Evolutionary conservation across 345 rosid genomes (phyloP).

Genomic region (Linum lewisii): DNA sequence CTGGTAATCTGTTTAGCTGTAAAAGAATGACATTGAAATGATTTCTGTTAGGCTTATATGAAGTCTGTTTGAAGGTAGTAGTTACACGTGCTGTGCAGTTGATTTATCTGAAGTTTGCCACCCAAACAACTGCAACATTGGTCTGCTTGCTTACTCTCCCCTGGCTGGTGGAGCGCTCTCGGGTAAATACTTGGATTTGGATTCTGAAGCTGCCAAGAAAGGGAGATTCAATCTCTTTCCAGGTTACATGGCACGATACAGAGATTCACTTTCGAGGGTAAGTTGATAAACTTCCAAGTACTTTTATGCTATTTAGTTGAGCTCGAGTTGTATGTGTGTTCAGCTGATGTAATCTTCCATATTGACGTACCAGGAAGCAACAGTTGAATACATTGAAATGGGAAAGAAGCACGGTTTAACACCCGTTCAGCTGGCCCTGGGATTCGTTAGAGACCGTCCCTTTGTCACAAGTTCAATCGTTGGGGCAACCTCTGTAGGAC

Average conservation of each 20-base stretch:
- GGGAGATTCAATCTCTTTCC: slow-evolving; percentile 81
- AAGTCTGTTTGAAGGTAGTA: too few relatives aligned
- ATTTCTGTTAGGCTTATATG: too few relatives aligned
- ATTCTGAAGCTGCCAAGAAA: slow-evolving; percentile 57
- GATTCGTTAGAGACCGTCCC: slow-evolving; percentile 67
- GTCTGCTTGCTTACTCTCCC: slow-evolving; percentile 80
- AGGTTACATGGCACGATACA: slow-evolving; percentile 83
- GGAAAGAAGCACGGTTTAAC: slow-evolving; percentile 67
- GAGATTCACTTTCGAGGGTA: slow-evolving; percentile 58
- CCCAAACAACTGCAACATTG: slow-evolving; percentile 74
- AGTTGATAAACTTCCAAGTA: slow-evolving; percentile 4
- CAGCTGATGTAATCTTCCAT: background rate
- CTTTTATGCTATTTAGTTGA: background rate
- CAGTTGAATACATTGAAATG: slow-evolving; percentile 46
- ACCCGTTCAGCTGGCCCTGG: slow-evolving; percentile 68
- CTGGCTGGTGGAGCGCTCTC: slow-evolving; percentile 63
- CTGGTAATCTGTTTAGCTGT: too few relatives aligned
- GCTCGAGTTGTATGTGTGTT: too few relatives aligned
- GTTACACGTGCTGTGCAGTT: slow-evolving; percentile 31
- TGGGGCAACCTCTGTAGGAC: slow-evolving; percentile 70
- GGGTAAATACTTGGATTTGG: slow-evolving; percentile 57
- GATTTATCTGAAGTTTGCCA: slow-evolving; percentile 92
- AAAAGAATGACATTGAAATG: too few relatives aligned
- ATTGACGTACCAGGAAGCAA: slow-evolving; percentile 50
- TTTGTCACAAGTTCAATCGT: slow-evolving; percentile 73